phyloP scores from a whole-genome alignment of 257 asterid species.

The Primulina huaijiensis region DNA sequence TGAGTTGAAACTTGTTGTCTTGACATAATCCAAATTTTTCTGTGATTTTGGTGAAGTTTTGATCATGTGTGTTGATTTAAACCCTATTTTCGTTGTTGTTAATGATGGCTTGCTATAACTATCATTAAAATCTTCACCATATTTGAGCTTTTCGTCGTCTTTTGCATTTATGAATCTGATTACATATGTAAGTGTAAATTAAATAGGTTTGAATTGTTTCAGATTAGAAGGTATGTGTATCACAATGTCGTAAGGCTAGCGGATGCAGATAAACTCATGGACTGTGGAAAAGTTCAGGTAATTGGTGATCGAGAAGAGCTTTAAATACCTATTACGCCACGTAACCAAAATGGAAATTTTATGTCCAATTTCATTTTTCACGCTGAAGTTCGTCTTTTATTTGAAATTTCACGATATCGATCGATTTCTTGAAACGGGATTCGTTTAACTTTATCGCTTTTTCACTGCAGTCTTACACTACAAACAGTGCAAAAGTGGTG shows the following conservation, averaged over 20 bases:
- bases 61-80: neutral
- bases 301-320: neutral
- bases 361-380: neutral
- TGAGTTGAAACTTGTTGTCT: neutral
- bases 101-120: neutral
- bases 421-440: constrained; percentile 4
- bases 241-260: constrained; percentile 62
- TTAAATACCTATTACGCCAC: neutral
- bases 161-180: neutral
- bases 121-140: neutral
- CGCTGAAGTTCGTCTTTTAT: neutral
- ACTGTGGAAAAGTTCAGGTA: constrained; percentile 1
- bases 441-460: neutral
- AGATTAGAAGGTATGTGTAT: constrained; percentile 58
- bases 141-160: neutral
- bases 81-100: neutral
- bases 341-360: neutral
- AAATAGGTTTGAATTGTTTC: constrained; percentile 3
- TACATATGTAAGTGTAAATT: neutral
- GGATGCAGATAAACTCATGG: constrained; percentile 39
- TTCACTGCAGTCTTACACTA: constrained; percentile 29
- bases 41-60: neutral
- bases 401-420: neutral
- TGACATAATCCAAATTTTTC: too few species aligned
- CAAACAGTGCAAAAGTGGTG: constrained; percentile 39